These are phyloP conservation scores for Globisporangium camurandrum DNA, from an alignment of 352 stramenopile genomes.

Conservation along the genomic window DNA sequence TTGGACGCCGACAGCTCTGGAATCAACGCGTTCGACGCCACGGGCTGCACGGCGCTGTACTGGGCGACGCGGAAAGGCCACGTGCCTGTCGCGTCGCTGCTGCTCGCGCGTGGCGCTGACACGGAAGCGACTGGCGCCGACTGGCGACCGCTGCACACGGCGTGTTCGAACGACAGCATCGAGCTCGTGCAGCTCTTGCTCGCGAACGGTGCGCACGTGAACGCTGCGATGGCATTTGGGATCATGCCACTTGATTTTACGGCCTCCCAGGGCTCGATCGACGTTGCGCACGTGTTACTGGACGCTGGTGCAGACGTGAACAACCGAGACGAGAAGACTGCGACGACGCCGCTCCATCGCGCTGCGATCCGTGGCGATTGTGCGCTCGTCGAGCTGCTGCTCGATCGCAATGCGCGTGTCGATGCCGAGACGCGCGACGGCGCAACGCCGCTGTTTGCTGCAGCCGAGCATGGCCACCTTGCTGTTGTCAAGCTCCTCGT, in stretches of 20 bases:
- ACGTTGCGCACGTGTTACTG: constrained; percentile 11
- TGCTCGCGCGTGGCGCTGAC: constrained; percentile 10
- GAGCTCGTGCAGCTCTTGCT: constrained; percentile 12
- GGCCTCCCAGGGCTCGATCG: constrained; percentile 4
- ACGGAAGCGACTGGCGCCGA: constrained; percentile 5
- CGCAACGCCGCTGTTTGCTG: constrained; percentile 11
- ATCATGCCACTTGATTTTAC: constrained; percentile 13
- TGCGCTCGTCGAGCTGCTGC: constrained; percentile 8
- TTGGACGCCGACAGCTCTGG: neutral
- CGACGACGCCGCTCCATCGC: constrained; percentile 11
- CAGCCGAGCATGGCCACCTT: constrained; percentile 12
- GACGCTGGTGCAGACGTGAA: constrained; percentile 12
- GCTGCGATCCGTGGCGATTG: constrained; percentile 11
- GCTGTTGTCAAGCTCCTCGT: constrained; percentile 10
- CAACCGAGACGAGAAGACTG: constrained; percentile 13
- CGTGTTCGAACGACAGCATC: constrained; percentile 12
- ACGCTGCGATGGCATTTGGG: constrained; percentile 12
- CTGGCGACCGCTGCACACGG: constrained; percentile 13
- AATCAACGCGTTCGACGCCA: constrained; percentile 9
- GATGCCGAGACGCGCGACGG: constrained; percentile 8
- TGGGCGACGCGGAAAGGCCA: constrained; percentile 11
- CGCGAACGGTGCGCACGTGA: constrained; percentile 6
- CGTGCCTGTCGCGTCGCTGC: constrained; percentile 3
- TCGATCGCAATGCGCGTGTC: constrained; percentile 5
- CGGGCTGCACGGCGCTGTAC: constrained; percentile 12